These are phyloP conservation scores for Gentiana straminea DNA, from an alignment of 257 asterid species.

Conservation along the genomic window DNA sequence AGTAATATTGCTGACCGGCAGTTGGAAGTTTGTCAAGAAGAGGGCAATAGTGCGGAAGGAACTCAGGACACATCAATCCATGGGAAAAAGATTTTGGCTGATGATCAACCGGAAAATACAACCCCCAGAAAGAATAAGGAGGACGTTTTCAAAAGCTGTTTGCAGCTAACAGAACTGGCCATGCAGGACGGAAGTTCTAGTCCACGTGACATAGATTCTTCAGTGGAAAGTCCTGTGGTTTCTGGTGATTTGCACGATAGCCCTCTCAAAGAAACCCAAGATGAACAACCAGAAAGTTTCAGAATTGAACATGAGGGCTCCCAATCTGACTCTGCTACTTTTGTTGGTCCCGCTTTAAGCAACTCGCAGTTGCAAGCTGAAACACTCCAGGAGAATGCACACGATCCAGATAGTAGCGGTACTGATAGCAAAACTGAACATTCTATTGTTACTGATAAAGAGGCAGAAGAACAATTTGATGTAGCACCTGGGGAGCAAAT, in stretches of 20 bases:
- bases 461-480: conserved; percentile 23
- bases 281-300: conserved; percentile 18
- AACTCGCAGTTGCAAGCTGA: conserved; percentile 29
- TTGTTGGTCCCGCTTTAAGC: conserved; percentile 14
- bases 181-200: conserved; percentile 24
- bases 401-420: conserved; percentile 18
- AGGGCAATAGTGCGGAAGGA: conserved; percentile 24
- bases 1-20: conserved; percentile 15
- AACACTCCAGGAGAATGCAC: conserved; percentile 12
- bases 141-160: conserved; percentile 63
- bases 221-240: conserved; percentile 18
- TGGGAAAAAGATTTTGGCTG: conserved; percentile 13
- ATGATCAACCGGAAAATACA: conserved; percentile 18
- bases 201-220: conserved; percentile 18
- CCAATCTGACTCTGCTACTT: conserved; percentile 20
- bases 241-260: conserved; percentile 22
- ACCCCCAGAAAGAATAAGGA: conserved; percentile 25
- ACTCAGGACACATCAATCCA: conserved; percentile 20
- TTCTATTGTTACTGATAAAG: conserved; percentile 19
- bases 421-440: conserved; percentile 22
- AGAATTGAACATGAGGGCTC: conserved; percentile 15
- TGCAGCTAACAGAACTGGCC: conserved; percentile 49
- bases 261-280: conserved; percentile 29
- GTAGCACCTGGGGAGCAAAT: conserved; percentile 17
- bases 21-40: conserved; percentile 24